These are phyloP conservation scores for Colletotrichum filicis DNA, from an alignment of 2,329 filamentous ascomycete species.

Conservation along the genomic window DNA sequence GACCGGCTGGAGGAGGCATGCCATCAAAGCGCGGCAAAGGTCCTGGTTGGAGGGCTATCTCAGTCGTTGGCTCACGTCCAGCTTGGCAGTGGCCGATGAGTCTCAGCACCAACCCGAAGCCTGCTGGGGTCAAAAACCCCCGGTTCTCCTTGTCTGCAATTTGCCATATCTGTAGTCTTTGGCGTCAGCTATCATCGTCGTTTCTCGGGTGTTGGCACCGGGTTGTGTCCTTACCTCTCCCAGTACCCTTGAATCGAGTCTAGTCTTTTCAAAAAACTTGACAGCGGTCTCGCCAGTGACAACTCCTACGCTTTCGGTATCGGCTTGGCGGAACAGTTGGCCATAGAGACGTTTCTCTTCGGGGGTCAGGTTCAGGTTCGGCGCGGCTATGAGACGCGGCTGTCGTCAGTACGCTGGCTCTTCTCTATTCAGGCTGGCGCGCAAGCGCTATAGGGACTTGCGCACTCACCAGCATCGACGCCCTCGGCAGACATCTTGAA, in stretches of 20 bases:
- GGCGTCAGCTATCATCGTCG: neutral
- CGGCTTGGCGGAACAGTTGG: conserved; percentile 92
- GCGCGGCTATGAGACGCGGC: conserved; percentile 55
- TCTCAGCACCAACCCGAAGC: conserved; percentile 91
- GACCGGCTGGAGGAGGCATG: conserved; percentile 53
- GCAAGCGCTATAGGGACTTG: neutral
- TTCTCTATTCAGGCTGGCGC: neutral
- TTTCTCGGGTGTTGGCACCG: neutral
- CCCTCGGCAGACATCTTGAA: conserved; percentile 33
- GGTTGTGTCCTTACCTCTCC: conserved; percentile 74
- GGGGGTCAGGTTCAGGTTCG: conserved; percentile 84
- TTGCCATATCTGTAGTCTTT: conserved; percentile 86
- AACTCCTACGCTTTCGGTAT: conserved; percentile 90
- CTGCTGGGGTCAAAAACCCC: conserved; percentile 89
- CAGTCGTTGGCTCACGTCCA: conserved; percentile 81
- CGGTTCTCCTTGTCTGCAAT: conserved; percentile 97
- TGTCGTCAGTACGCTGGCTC: conserved; percentile 13
- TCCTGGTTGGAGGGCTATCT: conserved; percentile 85
- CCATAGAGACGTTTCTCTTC: conserved; percentile 96
- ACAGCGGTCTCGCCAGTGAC: conserved; percentile 97
- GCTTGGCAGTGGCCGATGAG: conserved; percentile 97
- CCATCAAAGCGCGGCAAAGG: conserved; percentile 95
- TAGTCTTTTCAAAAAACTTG: conserved; percentile 97
- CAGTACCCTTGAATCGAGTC: conserved; percentile 84
- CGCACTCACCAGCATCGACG: conserved; percentile 31